These are phyloP conservation scores for Mortierella sp. DNA, from an alignment of 371 early-diverging fungal genomes.

Conservation along the genomic window DNA sequence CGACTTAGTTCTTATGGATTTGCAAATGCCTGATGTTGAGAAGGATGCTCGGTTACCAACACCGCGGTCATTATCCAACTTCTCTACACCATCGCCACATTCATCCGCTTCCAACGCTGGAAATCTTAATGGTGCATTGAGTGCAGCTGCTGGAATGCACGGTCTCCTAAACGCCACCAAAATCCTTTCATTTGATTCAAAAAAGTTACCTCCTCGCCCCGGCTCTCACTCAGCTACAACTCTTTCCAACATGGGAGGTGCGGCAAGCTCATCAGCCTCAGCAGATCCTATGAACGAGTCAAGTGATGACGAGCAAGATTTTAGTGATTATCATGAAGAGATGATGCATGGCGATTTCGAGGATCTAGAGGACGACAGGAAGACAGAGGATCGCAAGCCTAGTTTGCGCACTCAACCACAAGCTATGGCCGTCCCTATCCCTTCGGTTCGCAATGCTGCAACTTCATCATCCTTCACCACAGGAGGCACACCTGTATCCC, in stretches of 20 bases:
- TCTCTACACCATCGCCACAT: slow-evolving; percentile 29
- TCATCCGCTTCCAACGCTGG: slow-evolving; percentile 22
- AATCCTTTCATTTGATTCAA: slow-evolving; percentile 50
- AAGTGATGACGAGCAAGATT: slow-evolving; percentile 65
- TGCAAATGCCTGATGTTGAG: slow-evolving; percentile 53
- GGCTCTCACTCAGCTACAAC: slow-evolving; percentile 17
- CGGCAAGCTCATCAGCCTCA: neutral
- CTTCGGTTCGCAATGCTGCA: slow-evolving; percentile 27
- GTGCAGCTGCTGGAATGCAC: slow-evolving; percentile 43
- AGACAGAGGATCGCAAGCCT: slow-evolving; percentile 22
- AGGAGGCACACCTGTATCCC: slow-evolving; percentile 46
- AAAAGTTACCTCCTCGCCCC: slow-evolving; percentile 35
- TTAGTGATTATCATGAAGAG: slow-evolving; percentile 69
- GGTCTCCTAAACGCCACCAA: slow-evolving; percentile 52
- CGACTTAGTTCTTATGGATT: slow-evolving; percentile 54
- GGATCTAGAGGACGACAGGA: slow-evolving; percentile 50
- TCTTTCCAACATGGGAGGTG: neutral
- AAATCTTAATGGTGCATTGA: slow-evolving; percentile 8
- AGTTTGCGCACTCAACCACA: slow-evolving; percentile 23
- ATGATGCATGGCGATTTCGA: slow-evolving; percentile 69
- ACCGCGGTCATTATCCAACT: slow-evolving; percentile 28
- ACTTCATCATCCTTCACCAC: slow-evolving; percentile 37
- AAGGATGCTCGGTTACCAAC: slow-evolving; percentile 31
- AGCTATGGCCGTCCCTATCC: slow-evolving; percentile 48
- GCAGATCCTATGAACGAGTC: slow-evolving; percentile 29